Evolutionary conservation across 345 rosid species (phyloP), one percentile per base, ranked within the genome.

Genomic region (Aurinia saxatilis): DNA sequence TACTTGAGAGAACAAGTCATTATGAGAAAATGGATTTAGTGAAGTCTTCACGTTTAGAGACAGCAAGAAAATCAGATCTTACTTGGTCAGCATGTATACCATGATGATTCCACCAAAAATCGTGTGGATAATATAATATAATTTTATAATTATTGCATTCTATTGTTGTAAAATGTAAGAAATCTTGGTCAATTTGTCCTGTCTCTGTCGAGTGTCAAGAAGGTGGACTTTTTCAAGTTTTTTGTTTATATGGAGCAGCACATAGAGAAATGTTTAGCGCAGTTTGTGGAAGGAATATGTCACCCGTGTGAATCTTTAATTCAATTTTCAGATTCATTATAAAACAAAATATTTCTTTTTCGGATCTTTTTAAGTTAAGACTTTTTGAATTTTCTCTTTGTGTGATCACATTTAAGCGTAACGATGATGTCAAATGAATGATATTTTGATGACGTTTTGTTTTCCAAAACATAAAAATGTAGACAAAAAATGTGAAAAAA

Each of bases 211-310:
- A 41, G 25, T 16, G 9, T 38, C 67, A 33, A 40, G 35, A 11
- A 65, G 4, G 15, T 45, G 48, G 70, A 55, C 55, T n/a, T 16
- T 25, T n/a, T 45, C 54, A 54, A 34, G 31, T 21, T 60, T 53
- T n/a, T n/a, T 65, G 44, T n/a, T 31, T 9, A 5, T 10, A 34
- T 49, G 51, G 25, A 23, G 50, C 35, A 31, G 50, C 58, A 41
- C 50, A 13, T 63, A 39, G 38, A 23, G n/a, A n/a, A n/a, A n/a
- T n/a, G n/a, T n/a, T n/a, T n/a, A n/a, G 27, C 44, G 18, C 12
- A n/a, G 1, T 54, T 44, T 27, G 16, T 23, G 37, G 12, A 11
- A 34, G 16, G 18, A 14, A 25, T 31, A 66, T 66, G 33, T 46
- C 63, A 36, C 31, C 31, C n/a, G 17, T 23, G 27, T 6, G 31